These are phyloP conservation scores for Trametes polyzona DNA, from an alignment of 1,284 basidiomycete genomes.

Conservation along the genomic window DNA sequence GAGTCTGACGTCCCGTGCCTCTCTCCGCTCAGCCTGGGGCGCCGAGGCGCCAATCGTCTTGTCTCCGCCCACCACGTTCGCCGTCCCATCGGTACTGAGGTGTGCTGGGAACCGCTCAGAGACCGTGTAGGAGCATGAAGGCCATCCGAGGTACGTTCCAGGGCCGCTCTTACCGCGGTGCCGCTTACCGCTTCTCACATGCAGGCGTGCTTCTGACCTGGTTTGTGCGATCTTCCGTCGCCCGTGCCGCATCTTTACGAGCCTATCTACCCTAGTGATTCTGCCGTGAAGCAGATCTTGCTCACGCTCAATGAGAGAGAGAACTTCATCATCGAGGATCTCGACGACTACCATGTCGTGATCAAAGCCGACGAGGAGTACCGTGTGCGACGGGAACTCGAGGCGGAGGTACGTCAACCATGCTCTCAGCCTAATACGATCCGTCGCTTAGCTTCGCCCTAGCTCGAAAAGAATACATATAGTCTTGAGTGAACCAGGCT, in stretches of 20 bases:
- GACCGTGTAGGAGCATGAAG: slow-evolving; percentile 45
- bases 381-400: slow-evolving; percentile 70
- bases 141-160: slow-evolving; percentile 62
- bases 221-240: slow-evolving; percentile 43
- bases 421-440: not conserved
- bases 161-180: not conserved
- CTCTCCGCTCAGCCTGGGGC: not conserved
- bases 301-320: slow-evolving; percentile 80
- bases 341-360: slow-evolving; percentile 85
- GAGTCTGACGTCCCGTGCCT: slow-evolving; percentile 4
- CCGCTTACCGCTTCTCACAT: slow-evolving; percentile 9
- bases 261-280: slow-evolving; percentile 60
- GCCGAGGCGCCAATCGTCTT: slow-evolving; percentile 14
- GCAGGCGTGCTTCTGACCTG: slow-evolving; percentile 76
- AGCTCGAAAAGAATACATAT: slow-evolving; percentile 47
- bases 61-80: slow-evolving; percentile 9
- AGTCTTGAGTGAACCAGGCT: slow-evolving; percentile 41
- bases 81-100: slow-evolving; percentile 1
- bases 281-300: slow-evolving; percentile 90
- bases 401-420: slow-evolving; percentile 64
- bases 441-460: no score
- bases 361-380: slow-evolving; percentile 84
- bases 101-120: slow-evolving; percentile 6
- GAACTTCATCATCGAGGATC: slow-evolving; percentile 84
- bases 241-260: not conserved